Base-by-base conservation (phyloP, 768 basidiomycete species). In the Wakefieldia striispora region DNA sequence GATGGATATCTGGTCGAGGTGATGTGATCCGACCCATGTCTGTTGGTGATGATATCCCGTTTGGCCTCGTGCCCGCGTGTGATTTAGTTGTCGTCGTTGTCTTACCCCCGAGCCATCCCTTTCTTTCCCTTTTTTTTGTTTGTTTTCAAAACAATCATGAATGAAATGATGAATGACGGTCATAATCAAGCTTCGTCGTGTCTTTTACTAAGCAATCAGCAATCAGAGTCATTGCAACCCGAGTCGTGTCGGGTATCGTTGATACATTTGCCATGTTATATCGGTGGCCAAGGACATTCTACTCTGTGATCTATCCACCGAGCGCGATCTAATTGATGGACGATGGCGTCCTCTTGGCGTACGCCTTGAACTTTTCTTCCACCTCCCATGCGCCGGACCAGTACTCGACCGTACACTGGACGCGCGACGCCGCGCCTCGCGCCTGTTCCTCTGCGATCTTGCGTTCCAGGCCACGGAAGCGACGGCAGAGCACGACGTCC, bases 321-420 rank as follows among this genome's bases (percentile, higher is more conserved):
- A 6, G 11, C 26, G 37, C 40, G 7, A 20, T 20, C 17, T 51
- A 55, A 29, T 56, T 50, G 26, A 36, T 39, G 16, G 46, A 40
- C 27, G 58, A 54, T n/a, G n/a, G n/a, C 14, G 50, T 39, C 35
- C 7, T 1, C 12, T 45, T 33, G 2, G 49, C 53, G 5, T 56
- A 55, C 47, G 33, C 34, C 35, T 62, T 65, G 60, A 92, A 88
- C 38, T 81, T 77, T 68, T 95, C 91, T 67, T 98, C 95, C 40
- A 94, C 84, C 66, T 97, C 92, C 95, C 95, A 98, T 38, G 94
- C 95, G 33, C 91, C 93, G 7, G 81, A 81, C 95, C 95, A 98
- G 64, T 90, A 87, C 57, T 81, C 75, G 50, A 94, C 79, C 46
- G 83, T 66, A 58, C 86, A 86, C 50, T 81, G 79, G 51, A 97